Evolutionary conservation across 2,329 filamentous ascomycete species (phyloP), one percentile per base, ranked within the genome.

Genomic region (Aspergillus ochraceoroseus): DNA sequence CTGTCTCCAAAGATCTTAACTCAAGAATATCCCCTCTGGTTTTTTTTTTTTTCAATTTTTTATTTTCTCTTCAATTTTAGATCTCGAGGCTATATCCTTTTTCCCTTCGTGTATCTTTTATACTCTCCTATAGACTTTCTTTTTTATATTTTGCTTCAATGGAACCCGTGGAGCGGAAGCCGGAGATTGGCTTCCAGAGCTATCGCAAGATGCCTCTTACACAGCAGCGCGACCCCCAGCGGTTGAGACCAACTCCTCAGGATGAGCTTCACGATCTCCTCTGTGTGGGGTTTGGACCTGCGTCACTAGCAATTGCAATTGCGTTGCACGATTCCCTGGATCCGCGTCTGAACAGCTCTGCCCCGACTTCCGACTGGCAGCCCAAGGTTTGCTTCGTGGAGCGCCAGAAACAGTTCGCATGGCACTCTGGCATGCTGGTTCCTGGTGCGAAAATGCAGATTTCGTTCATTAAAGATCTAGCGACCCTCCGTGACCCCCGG

Each of bases 361-460:
- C 65, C 22, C 36, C 68, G 6, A 57, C 59, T 28, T 38, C 68
- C 5, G 57, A 61, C 40, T 56, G 61, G 42, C 53, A 65, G 30
- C 85, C 87, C 32, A 87, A 85, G 61, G 81, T 94, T 3, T 76
- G 86, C 30, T 96, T 95, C 66, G 68, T 96, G 15, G 90, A 96
- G 71, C 84, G 85, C 64, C 90, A 96, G 66, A 59, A 72, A 20
- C 70, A 75, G 32, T 96, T 96, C 59, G 80, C 85, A 43, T 96
- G 90, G 90, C 90, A 96, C 65, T 82, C 87, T 0, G 90, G 90
- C 44, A 96, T 96, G 90, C 79, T 95, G 44, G 77, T 96, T 2
- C 87, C 88, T 0, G 89, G 88, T 4, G 86, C 89, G 37, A 88
- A 85, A 68, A 96, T 96, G 90, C 90, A 96, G 63, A 96, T 96